Conservation (phyloP, 805 yeast genomes). For the Saturnispora galanensis region DNA sequence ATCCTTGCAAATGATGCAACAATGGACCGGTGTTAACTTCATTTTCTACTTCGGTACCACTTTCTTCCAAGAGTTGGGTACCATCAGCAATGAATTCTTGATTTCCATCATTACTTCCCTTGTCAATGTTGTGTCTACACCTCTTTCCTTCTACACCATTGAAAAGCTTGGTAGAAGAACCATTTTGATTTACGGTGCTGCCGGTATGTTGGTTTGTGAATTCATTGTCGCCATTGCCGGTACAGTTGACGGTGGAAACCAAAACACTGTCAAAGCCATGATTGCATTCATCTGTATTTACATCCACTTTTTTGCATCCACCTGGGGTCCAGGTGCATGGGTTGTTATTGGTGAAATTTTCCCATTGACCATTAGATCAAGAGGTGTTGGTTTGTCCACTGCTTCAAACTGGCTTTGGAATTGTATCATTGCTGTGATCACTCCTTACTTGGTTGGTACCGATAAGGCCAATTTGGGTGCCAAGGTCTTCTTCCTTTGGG, state of each 20-base stretch:
- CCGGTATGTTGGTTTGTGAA: conserved; percentile 41
- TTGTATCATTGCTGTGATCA: conserved; percentile 62
- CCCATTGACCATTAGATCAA: conserved; percentile 65
- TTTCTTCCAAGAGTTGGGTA: conserved; percentile 46
- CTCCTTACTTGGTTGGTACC: conserved; percentile 59
- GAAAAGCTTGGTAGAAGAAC: conserved; percentile 52
- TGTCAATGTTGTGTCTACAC: conserved; percentile 41
- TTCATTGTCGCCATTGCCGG: conserved; percentile 42
- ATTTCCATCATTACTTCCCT: conserved; percentile 42
- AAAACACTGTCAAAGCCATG: conserved; percentile 23
- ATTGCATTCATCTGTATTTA: conserved; percentile 42
- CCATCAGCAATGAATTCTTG: conserved; percentile 35
- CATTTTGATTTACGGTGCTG: conserved; percentile 39
- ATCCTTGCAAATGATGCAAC: conserved; percentile 45
- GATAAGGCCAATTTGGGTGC: conserved; percentile 52
- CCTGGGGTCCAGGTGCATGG: conserved; percentile 82
- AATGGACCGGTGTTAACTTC: conserved; percentile 67
- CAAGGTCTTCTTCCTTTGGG: conserved; percentile 66
- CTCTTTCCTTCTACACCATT: conserved; percentile 43
- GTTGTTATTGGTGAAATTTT: conserved; percentile 49
- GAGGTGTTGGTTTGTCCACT: conserved; percentile 57
- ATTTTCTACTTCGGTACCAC: conserved; percentile 65
- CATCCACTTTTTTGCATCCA: conserved; percentile 64
- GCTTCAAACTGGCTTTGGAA: conserved; percentile 76
- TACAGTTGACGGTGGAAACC: conserved; percentile 19